phyloP scores from a whole-genome alignment of 306 rosid species.

The Astragalus membranaceus region DNA sequence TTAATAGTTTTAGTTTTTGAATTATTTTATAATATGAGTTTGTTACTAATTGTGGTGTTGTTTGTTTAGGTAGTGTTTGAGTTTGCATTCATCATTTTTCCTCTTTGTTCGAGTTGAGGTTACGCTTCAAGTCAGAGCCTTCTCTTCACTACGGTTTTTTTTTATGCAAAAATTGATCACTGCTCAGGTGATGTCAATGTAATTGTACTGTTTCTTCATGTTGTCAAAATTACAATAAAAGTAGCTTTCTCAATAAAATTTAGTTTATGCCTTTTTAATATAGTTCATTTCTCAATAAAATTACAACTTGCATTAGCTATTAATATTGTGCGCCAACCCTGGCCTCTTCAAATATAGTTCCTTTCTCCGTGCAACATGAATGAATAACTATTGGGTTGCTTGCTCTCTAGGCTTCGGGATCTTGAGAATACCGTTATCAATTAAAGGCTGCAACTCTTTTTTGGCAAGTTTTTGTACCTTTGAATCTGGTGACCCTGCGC shows the following conservation, averaged over 20 bases:
- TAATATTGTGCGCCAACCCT: background rate
- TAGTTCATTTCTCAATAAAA: background rate
- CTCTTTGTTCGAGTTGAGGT: too few relatives aligned
- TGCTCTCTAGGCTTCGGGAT: slow-evolving; percentile 25
- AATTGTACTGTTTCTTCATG: background rate
- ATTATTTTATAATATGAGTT: too few relatives aligned
- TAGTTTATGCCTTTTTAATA: slow-evolving; percentile 14
- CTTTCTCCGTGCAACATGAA: slow-evolving; percentile 11
- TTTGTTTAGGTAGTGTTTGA: too few relatives aligned
- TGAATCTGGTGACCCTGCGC: slow-evolving; percentile 57
- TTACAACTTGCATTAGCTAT: background rate
- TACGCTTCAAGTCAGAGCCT: too few relatives aligned
- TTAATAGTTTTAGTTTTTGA: too few relatives aligned
- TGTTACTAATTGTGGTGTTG: too few relatives aligned
- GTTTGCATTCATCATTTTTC: too few relatives aligned
- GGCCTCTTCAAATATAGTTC: background rate
- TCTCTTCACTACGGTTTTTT: too few relatives aligned
- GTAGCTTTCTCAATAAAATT: slow-evolving; percentile 15
- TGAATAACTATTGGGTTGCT: slow-evolving; percentile 11
- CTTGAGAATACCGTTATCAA: slow-evolving; percentile 56
- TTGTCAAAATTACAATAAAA: slow-evolving; percentile 13
- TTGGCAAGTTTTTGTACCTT: slow-evolving; percentile 42
- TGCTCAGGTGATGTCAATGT: background rate
- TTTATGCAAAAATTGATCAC: background rate
- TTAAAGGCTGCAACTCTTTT: slow-evolving; percentile 63